phyloP scores from a whole-genome alignment of 192 early-diverging fungal genomes.

The Backusella morwellensis region DNA sequence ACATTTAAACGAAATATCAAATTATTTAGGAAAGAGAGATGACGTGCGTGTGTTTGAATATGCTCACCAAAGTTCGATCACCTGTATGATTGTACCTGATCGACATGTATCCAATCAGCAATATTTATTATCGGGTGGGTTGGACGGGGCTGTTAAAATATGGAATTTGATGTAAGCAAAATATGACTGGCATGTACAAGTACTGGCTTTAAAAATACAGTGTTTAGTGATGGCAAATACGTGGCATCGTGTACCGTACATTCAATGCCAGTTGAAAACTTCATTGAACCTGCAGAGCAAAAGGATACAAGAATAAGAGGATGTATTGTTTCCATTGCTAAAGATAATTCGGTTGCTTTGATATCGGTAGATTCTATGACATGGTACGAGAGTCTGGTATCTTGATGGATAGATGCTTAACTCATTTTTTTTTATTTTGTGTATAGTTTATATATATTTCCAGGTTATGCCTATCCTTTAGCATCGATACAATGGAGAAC shows the following conservation, averaged over 20 bases:
- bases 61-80: constrained; percentile 64
- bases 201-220: not conserved
- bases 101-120: constrained; percentile 38
- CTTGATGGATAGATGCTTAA: not conserved
- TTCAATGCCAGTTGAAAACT: constrained; percentile 44
- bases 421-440: not conserved
- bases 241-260: constrained; percentile 61
- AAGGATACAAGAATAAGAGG: constrained; percentile 41
- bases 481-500: constrained; percentile 63
- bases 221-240: constrained; percentile 45
- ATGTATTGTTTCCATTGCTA: constrained; percentile 62
- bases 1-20: constrained; percentile 20
- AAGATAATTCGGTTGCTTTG: constrained; percentile 67
- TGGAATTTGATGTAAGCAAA: constrained; percentile 71
- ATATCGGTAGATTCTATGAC: constrained; percentile 73
- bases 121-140: constrained; percentile 63
- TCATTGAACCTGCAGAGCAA: constrained; percentile 53
- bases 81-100: constrained; percentile 54
- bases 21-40: constrained; percentile 13
- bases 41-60: constrained; percentile 21
- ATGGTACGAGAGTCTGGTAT: constrained; percentile 45
- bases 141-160: constrained; percentile 65
- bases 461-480: constrained; percentile 57
- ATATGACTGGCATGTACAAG: not conserved
- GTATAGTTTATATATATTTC: constrained; percentile 53